phyloP scores from a whole-genome alignment of 305 asterid species.

The Fraxinus dipetala region DNA sequence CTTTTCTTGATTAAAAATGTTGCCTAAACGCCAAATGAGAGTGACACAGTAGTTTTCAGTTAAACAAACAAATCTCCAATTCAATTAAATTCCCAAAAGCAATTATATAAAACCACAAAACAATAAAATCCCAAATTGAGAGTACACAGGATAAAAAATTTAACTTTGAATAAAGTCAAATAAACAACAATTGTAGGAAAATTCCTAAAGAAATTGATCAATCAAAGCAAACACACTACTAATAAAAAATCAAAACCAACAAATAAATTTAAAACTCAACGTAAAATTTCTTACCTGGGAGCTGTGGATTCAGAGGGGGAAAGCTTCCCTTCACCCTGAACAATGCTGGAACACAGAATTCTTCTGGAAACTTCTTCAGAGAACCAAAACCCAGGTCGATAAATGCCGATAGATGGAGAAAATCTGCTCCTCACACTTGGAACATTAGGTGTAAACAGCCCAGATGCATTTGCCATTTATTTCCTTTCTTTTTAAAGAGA shows the following conservation, averaged over 20 bases:
- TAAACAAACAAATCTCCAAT: constrained; percentile 5
- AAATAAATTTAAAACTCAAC: constrained; percentile 14
- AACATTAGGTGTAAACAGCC: constrained; percentile 47
- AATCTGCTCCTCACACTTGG: constrained; percentile 38
- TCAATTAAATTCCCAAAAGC: background rate
- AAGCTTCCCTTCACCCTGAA: constrained; percentile 53
- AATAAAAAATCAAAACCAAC: constrained; percentile 4
- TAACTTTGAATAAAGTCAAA: background rate
- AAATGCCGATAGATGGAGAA: constrained; percentile 39
- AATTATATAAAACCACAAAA: constrained; percentile 1
- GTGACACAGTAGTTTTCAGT: background rate
- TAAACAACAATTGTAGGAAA: constrained; percentile 3
- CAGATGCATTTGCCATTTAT: constrained; percentile 65
- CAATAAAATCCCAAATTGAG: background rate
- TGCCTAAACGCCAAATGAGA: constrained; percentile 3
- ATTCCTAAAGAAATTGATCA: background rate
- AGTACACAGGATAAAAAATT: background rate
- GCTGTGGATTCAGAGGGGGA: constrained; percentile 46
- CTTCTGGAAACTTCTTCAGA: constrained; percentile 34
- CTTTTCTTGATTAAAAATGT: background rate
- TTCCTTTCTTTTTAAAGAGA: background rate
- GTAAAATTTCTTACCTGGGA: constrained; percentile 35
- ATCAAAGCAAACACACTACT: background rate
- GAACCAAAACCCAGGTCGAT: constrained; percentile 52
- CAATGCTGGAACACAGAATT: constrained; percentile 47